Evolutionary conservation across 2,329 filamentous ascomycete species (phyloP).

Genomic region (Magnaporthiopsis rhizophila): DNA sequence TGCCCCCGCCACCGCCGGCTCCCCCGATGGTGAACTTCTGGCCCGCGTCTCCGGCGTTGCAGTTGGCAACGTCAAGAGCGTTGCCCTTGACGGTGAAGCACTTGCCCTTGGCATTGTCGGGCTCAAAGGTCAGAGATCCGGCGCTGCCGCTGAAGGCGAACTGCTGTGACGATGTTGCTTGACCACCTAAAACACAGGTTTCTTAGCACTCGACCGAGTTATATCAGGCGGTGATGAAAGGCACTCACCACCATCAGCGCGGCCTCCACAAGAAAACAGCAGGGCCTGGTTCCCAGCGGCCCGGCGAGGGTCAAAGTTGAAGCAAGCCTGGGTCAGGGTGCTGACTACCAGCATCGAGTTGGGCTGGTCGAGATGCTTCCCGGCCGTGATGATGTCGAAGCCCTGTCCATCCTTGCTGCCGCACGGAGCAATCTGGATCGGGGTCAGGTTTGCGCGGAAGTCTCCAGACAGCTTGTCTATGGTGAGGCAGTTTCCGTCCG

Average conservation of each 20-base stretch:
- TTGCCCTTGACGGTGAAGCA: constrained; percentile 38
- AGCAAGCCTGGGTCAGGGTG: constrained; percentile 48
- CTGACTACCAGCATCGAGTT: constrained; percentile 44
- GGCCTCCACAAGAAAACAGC: constrained; percentile 51
- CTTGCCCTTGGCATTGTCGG: constrained; percentile 34
- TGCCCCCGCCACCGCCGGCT: constrained; percentile 10
- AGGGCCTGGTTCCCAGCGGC: constrained; percentile 42
- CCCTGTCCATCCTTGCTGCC: constrained; percentile 32
- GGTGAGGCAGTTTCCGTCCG: constrained; percentile 36
- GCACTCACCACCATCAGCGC: constrained; percentile 41
- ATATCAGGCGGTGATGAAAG: background rate
- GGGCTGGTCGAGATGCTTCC: constrained; percentile 40
- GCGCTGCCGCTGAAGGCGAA: constrained; percentile 36
- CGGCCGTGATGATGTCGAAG: constrained; percentile 41
- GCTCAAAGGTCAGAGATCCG: constrained; percentile 35
- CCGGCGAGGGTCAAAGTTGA: constrained; percentile 49
- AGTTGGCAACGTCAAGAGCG: constrained; percentile 24
- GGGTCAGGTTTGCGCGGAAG: constrained; percentile 38
- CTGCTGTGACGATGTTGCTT: constrained; percentile 42
- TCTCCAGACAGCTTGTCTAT: constrained; percentile 39
- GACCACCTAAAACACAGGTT: constrained; percentile 26
- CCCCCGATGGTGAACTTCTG: constrained; percentile 28
- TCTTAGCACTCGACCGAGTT: background rate
- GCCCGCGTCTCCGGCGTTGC: constrained; percentile 18
- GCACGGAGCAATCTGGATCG: constrained; percentile 36